These are phyloP conservation scores for Coriaria nepalensis DNA, from an alignment of 306 rosid species.

Conservation along the genomic window DNA sequence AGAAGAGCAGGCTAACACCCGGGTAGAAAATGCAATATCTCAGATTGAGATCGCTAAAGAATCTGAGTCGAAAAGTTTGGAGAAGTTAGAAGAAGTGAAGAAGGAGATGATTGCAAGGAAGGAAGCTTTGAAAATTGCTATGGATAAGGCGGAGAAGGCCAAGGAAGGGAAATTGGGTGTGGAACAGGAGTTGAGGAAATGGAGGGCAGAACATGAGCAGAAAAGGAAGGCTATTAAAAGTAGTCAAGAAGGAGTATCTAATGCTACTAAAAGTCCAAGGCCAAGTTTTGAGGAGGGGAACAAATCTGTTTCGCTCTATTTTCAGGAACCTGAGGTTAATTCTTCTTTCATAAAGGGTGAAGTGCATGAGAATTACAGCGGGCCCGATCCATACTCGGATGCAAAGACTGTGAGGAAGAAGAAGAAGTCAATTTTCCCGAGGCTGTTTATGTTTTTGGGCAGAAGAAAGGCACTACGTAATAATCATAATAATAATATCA, in stretches of 20 bases:
- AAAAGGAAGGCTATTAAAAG: slow-evolving; percentile 53
- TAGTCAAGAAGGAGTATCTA: slow-evolving; percentile 35
- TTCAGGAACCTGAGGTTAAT: slow-evolving; percentile 14
- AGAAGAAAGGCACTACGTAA: slow-evolving; percentile 39
- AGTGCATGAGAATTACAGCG: slow-evolving; percentile 16
- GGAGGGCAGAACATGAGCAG: slow-evolving; percentile 93
- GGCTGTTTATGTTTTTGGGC: slow-evolving; percentile 81
- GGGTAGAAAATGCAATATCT: slow-evolving; percentile 64
- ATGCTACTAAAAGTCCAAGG: slow-evolving; percentile 50
- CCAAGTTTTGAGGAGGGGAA: slow-evolving; percentile 50
- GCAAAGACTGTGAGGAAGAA: slow-evolving; percentile 51
- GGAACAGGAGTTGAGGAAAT: slow-evolving; percentile 85
- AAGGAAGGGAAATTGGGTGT: slow-evolving; percentile 93
- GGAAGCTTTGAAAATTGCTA: slow-evolving; percentile 62
- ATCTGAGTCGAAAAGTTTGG: slow-evolving; percentile 64
- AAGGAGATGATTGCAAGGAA: slow-evolving; percentile 59
- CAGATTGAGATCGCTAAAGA: slow-evolving; percentile 69
- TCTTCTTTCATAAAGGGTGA: slow-evolving; percentile 38
- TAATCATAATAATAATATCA: slow-evolving; percentile 3
- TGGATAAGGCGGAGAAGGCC: slow-evolving; percentile 93
- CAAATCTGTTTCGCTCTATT: slow-evolving; percentile 18
- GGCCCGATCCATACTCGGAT: slow-evolving; percentile 43
- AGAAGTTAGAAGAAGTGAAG: slow-evolving; percentile 67
- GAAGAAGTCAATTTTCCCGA: slow-evolving; percentile 62
- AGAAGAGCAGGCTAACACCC: slow-evolving; percentile 68